Conservation (phyloP, 2,329 filamentous ascomycete genomes). For the Diaporthe vaccinii region DNA sequence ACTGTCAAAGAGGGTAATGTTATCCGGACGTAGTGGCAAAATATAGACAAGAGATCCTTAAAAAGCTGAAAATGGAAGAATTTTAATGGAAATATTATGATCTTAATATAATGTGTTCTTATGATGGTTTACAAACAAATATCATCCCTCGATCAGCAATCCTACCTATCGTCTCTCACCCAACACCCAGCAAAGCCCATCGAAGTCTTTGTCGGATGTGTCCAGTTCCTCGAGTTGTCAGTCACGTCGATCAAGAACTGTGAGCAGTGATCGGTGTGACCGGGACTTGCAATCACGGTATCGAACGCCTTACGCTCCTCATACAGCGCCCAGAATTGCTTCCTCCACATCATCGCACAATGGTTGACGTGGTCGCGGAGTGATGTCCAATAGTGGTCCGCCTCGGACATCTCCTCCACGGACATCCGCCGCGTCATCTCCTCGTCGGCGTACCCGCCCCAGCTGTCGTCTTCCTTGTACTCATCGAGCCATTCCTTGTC, state of each 20-base stretch:
- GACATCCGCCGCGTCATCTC: conserved; percentile 43
- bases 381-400: conserved; percentile 45
- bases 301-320: conserved; percentile 44
- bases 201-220: conserved; percentile 41
- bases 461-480: conserved; percentile 46
- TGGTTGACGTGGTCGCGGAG: conserved; percentile 47
- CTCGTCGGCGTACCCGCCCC: conserved; percentile 45
- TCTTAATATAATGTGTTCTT: neutral
- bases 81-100: neutral
- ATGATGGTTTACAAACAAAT: neutral
- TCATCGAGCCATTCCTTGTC: conserved; percentile 46
- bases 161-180: conserved; percentile 33
- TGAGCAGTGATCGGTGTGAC: conserved; percentile 48
- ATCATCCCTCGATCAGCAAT: neutral
- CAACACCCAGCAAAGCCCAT: conserved; percentile 36
- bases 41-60: neutral
- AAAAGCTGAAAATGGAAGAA: neutral
- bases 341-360: conserved; percentile 47
- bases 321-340: conserved; percentile 46
- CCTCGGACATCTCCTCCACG: conserved; percentile 44
- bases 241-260: conserved; percentile 46
- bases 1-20: neutral
- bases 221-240: conserved; percentile 41
- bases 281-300: conserved; percentile 43
- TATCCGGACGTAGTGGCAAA: too few species aligned